phyloP scores from a whole-genome alignment of 371 early-diverging fungal species.

The Phascolomyces articulosus region DNA sequence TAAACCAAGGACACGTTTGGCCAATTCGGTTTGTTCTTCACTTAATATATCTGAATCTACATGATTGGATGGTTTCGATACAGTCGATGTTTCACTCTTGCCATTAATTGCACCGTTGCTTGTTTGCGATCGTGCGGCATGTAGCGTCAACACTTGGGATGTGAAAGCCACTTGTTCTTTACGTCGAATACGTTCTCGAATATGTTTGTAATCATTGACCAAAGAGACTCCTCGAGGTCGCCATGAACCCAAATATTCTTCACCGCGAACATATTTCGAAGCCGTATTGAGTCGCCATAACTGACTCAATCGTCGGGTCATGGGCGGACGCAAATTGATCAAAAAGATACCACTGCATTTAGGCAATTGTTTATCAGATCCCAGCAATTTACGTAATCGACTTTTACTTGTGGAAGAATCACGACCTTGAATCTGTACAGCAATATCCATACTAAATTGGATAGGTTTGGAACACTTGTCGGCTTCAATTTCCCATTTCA shows the following conservation, averaged over 20 bases:
- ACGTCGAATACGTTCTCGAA: slow-evolving; percentile 40
- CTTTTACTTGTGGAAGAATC: slow-evolving; percentile 48
- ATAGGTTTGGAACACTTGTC: slow-evolving; percentile 63
- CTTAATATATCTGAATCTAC: slow-evolving; percentile 1
- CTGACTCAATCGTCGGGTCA: slow-evolving; percentile 57
- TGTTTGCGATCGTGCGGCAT: slow-evolving; percentile 16
- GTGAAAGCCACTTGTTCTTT: slow-evolving; percentile 22
- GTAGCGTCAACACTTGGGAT: slow-evolving; percentile 17
- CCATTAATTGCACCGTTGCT: slow-evolving; percentile 13
- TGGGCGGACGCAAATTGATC: slow-evolving; percentile 59
- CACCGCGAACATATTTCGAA: slow-evolving; percentile 85
- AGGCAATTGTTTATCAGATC: slow-evolving; percentile 30
- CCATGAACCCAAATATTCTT: slow-evolving; percentile 80
- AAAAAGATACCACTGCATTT: slow-evolving; percentile 57
- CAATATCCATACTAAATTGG: slow-evolving; percentile 65
- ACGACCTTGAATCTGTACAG: slow-evolving; percentile 59
- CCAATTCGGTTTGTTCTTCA: slow-evolving; percentile 24
- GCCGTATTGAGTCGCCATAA: slow-evolving; percentile 78
- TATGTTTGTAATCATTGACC: slow-evolving; percentile 62
- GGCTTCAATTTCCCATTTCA: slow-evolving; percentile 62
- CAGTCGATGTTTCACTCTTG: slow-evolving; percentile 4
- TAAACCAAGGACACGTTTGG: slow-evolving; percentile 43
- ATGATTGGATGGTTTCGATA: not conserved
- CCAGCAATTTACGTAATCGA: slow-evolving; percentile 31
- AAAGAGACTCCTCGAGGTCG: slow-evolving; percentile 75